Conservation (phyloP, 257 asterid species). For the Lavandula angustifolia region DNA sequence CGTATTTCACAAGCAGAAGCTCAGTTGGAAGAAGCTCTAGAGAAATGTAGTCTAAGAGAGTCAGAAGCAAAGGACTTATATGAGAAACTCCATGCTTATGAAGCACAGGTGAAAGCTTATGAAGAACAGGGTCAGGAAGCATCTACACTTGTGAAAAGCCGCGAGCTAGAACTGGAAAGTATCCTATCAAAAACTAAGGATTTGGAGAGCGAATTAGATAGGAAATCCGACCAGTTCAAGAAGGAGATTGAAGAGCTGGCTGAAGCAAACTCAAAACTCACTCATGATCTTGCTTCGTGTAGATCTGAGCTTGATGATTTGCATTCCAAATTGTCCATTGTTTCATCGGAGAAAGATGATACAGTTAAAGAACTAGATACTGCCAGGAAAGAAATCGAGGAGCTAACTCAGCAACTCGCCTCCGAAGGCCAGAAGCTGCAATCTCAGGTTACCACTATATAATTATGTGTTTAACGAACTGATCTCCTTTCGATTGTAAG, state of each 20-base stretch:
- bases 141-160: constrained; percentile 46
- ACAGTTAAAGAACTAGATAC: constrained; percentile 42
- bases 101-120: constrained; percentile 53
- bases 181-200: constrained; percentile 47
- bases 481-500: not conserved
- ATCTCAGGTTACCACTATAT: constrained; percentile 60
- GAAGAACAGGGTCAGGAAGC: constrained; percentile 63
- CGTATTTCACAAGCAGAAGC: constrained; percentile 60
- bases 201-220: constrained; percentile 58
- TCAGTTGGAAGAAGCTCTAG: constrained; percentile 62
- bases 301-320: constrained; percentile 55
- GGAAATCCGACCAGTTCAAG: constrained; percentile 43
- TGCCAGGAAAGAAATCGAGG: constrained; percentile 60
- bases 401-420: constrained; percentile 51
- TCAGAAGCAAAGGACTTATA: constrained; percentile 65
- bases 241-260: constrained; percentile 53
- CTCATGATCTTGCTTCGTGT: constrained; percentile 54
- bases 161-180: constrained; percentile 58
- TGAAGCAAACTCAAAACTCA: constrained; percentile 59
- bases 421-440: constrained; percentile 74
- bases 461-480: not conserved
- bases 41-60: constrained; percentile 56
- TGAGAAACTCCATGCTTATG: constrained; percentile 60
- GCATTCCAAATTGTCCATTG: constrained; percentile 40
- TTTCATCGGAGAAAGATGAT: constrained; percentile 53